Evolutionary conservation across 1,284 basidiomycete genomes (phyloP).

Genomic region (Cryptococcus depauperatus): DNA sequence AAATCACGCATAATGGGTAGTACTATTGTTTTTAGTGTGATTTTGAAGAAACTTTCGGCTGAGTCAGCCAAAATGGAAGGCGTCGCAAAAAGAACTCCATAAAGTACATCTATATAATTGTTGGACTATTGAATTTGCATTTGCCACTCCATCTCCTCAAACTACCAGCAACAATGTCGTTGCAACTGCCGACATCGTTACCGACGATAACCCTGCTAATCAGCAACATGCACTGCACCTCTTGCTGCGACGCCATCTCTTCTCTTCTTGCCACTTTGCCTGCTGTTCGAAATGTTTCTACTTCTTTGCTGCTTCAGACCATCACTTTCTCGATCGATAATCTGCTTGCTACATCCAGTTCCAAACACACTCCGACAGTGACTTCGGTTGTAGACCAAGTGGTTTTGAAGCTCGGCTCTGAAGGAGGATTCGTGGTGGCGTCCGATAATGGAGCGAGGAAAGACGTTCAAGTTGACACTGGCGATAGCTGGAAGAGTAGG

Average conservation of each 20-base stretch:
- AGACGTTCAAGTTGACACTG: background rate
- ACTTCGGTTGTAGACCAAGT: constrained; percentile 20
- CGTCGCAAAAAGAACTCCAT: no score
- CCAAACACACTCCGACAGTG: constrained; percentile 4
- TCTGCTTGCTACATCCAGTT: constrained; percentile 6
- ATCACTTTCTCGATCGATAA: constrained; percentile 31
- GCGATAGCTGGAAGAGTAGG: constrained; percentile 1
- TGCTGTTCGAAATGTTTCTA: constrained; percentile 25
- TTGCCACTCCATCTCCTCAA: no score
- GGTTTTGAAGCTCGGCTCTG: constrained; percentile 15
- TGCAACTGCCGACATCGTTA: no score
- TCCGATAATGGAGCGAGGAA: background rate
- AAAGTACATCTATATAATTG: no score
- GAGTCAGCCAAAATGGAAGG: no score
- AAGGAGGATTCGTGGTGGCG: constrained; percentile 35
- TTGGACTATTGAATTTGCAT: no score
- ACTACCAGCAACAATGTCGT: no score
- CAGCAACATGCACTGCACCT: constrained; percentile 45
- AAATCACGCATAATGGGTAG: no score
- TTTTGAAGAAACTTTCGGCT: no score
- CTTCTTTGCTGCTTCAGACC: constrained; percentile 39
- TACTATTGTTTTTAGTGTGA: no score
- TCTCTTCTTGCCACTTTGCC: constrained; percentile 27
- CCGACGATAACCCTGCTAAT: constrained; percentile 28
- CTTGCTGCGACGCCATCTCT: constrained; percentile 42